phyloP scores from a whole-genome alignment of 345 rosid species.

The Acer yangbiense region DNA sequence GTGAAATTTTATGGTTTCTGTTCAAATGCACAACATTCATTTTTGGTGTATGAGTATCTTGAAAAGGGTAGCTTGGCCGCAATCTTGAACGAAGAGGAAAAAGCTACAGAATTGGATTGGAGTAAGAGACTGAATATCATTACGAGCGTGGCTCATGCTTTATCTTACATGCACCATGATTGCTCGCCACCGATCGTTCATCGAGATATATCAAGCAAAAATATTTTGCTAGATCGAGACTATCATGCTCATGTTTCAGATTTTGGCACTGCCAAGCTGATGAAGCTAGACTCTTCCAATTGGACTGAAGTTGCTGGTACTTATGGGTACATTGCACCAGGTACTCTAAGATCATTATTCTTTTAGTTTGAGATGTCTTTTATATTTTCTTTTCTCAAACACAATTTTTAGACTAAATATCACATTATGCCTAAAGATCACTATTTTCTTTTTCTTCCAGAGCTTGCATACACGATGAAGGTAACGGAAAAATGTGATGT shows the following conservation, averaged over 20 bases:
- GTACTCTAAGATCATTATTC: neutral
- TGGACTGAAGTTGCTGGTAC: slow-evolving; percentile 33
- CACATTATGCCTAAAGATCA: too few relatives aligned
- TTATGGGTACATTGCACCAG: slow-evolving; percentile 34
- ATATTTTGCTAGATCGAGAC: slow-evolving; percentile 31
- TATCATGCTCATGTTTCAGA: slow-evolving; percentile 30
- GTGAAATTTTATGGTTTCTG: slow-evolving; percentile 40
- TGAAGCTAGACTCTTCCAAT: slow-evolving; percentile 28
- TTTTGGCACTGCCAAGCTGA: slow-evolving; percentile 36
- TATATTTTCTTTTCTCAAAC: too few relatives aligned
- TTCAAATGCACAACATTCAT: slow-evolving; percentile 17
- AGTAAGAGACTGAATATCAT: slow-evolving; percentile 19
- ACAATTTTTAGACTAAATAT: too few relatives aligned
- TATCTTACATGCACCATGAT: slow-evolving; percentile 38
- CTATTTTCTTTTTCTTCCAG: neutral
- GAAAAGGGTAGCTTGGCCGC: slow-evolving; percentile 29
- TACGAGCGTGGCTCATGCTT: slow-evolving; percentile 27
- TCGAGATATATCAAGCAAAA: slow-evolving; percentile 37
- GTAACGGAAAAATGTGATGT: slow-evolving; percentile 33
- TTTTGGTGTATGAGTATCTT: slow-evolving; percentile 41
- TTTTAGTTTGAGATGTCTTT: too few relatives aligned
- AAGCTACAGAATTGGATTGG: slow-evolving; percentile 30
- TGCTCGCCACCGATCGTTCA: slow-evolving; percentile 30
- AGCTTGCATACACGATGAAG: slow-evolving; percentile 37
- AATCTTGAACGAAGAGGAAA: slow-evolving; percentile 9